Base-by-base conservation (phyloP, 176 grass and related monocot species). In the Olyra latifolia region DNA sequence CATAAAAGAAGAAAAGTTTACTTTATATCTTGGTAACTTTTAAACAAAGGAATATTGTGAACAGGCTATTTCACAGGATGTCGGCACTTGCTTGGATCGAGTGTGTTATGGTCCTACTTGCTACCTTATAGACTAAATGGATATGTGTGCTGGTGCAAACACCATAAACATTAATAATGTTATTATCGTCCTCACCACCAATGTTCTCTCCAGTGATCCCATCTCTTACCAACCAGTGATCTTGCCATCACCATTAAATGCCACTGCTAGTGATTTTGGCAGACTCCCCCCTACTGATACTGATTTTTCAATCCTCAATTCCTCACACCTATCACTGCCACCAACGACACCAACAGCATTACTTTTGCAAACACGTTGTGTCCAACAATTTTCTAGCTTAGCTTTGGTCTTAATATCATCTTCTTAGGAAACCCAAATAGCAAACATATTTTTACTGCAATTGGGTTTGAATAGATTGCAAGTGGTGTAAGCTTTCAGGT, bases 321-420 rank as follows among this genome's bases (percentile, higher is more conserved):
- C n/a, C n/a, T n/a, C n/a, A n/a, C 41, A 32, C 15, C 35, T 66
- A 82, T 75, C 30, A 63, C 13, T 82, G 60, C 32, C 17, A 16
- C 19, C 2, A 56, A 55, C 0, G 2, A 53, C 47, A 53, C 6
- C 53, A 56, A 16, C 47, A 48, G 22, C 40, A 49, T 65, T 38
- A 62, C 15, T 72, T 56, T 14, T 10, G 0, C 6, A 5, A 81
- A 23, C 58, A 41, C 58, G 28, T 17, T 53, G 11, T 22, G n/a
- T 52, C 55, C 30, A 10, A 9, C 12, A 19, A 59, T 47, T 76
- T 68, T 69, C 50, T 12, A 48, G 22, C n/a, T 49, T 38, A 41
- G 65, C 54, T 39, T 76, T 30, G 15, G 20, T 1, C 38, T 29
- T 41, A 32, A 40, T 20, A 55, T 68, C 6, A 43, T 69, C 3